These are phyloP conservation scores for Leptographium galeiforme DNA, from an alignment of 2,329 filamentous ascomycete genomes.

Conservation along the genomic window DNA sequence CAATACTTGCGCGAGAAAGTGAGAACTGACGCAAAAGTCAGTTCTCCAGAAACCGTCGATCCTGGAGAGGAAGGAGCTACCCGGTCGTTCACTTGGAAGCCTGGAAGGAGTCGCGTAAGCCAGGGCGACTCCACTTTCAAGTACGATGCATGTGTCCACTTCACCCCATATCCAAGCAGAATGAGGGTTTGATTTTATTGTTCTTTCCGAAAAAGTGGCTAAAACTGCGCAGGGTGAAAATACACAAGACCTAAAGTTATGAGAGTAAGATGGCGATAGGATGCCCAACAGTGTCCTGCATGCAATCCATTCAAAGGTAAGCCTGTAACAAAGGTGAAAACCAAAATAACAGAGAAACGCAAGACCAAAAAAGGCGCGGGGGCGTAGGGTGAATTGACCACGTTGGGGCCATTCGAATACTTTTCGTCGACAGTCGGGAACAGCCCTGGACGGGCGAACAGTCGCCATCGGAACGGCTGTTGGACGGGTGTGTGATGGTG, in stretches of 20 bases:
- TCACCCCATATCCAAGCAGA: no score
- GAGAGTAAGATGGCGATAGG: neutral
- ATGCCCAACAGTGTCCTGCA: neutral
- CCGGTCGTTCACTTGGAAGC: no score
- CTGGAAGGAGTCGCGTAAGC: no score
- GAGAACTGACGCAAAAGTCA: no score
- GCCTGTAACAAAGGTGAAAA: neutral
- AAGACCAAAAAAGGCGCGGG: neutral
- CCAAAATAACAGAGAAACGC: neutral
- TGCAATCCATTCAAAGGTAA: neutral
- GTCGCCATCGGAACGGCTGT: neutral
- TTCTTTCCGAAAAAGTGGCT: neutral
- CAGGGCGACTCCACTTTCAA: no score
- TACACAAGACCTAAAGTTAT: neutral
- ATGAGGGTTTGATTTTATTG: neutral
- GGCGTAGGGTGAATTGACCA: no score
- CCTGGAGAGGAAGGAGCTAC: no score
- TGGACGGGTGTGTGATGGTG: neutral
- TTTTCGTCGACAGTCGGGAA: neutral
- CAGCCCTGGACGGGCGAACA: neutral
- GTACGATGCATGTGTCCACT: no score
- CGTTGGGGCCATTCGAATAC: neutral
- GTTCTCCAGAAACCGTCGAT: no score
- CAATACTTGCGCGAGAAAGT: no score
- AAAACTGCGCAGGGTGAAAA: neutral